phyloP scores from a whole-genome alignment of 345 rosid genomes.

The Pistacia integerrima region DNA sequence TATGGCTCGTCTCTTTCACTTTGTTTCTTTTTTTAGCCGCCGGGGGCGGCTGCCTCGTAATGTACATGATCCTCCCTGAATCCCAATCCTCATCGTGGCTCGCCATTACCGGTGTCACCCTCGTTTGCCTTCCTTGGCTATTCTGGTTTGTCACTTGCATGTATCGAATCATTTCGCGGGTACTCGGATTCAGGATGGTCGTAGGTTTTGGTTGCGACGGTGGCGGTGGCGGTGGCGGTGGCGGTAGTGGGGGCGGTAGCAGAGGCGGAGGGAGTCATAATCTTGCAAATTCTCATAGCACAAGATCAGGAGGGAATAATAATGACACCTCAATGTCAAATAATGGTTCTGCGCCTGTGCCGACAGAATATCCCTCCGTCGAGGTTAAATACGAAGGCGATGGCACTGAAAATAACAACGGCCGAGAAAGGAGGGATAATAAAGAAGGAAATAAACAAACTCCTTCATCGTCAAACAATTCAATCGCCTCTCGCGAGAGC shows the following conservation, averaged over 20 bases:
- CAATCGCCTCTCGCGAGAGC: conserved; percentile 38
- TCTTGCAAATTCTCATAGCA: background rate
- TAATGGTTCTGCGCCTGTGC: too few relatives aligned
- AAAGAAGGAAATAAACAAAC: background rate
- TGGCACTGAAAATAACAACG: too few relatives aligned
- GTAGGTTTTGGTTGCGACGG: conserved; percentile 33
- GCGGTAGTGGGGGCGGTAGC: background rate
- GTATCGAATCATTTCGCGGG: conserved; percentile 63
- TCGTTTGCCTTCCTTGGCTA: conserved; percentile 80
- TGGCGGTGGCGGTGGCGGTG: conserved; percentile 10
- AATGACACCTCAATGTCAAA: too few relatives aligned
- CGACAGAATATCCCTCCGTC: too few relatives aligned
- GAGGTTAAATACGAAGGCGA: too few relatives aligned
- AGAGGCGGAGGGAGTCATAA: background rate
- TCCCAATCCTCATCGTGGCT: conserved; percentile 49
- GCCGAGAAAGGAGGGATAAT: background rate
- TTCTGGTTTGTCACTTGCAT: conserved; percentile 67
- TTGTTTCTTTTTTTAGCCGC: conserved; percentile 43
- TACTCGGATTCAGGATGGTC: conserved; percentile 57
- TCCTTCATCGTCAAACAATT: background rate
- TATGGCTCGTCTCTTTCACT: conserved; percentile 60
- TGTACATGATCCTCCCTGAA: conserved; percentile 55
- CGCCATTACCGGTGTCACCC: conserved; percentile 55
- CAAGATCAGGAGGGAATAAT: background rate
- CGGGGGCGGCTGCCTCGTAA: conserved; percentile 65